These are phyloP conservation scores for Tylopilus vinaceipallidus DNA, from an alignment of 768 basidiomycete species.

Conservation along the genomic window DNA sequence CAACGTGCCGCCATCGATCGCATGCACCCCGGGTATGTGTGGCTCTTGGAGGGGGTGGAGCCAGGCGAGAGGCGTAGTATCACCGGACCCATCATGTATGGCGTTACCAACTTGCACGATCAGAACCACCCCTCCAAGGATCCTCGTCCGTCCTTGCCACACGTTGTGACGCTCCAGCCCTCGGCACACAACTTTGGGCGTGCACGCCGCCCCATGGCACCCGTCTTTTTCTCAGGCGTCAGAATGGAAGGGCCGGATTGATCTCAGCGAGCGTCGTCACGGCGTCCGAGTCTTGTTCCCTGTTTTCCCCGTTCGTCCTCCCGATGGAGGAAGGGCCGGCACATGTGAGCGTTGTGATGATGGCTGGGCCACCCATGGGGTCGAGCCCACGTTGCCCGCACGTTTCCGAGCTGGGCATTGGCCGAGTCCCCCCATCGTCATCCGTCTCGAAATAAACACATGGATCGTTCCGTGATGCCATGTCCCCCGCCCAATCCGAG, in stretches of 20 bases:
- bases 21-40: neutral
- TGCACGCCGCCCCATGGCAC: neutral
- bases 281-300: neutral
- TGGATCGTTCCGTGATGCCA: conserved; percentile 1
- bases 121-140: neutral
- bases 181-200: neutral
- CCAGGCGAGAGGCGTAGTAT: neutral
- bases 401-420: conserved; percentile 9
- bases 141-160: conserved; percentile 8
- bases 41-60: neutral
- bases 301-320: neutral
- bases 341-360: neutral
- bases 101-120: too few relatives aligned
- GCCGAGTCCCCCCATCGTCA: conserved; percentile 1
- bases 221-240: conserved; percentile 7
- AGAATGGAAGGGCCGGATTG: conserved; percentile 12
- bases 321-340: neutral
- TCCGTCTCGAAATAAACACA: neutral
- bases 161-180: conserved; percentile 13
- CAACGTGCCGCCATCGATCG: conserved; percentile 1
- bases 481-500: conserved; percentile 4
- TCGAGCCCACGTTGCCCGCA: conserved; percentile 8
- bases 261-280: conserved; percentile 8
- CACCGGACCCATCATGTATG: neutral
- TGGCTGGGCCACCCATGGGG: too few relatives aligned